Evolutionary conservation across 1,139 yeast species (phyloP), one percentile per base, ranked within the genome.

Genomic region (Yamadazyma diospyri): DNA sequence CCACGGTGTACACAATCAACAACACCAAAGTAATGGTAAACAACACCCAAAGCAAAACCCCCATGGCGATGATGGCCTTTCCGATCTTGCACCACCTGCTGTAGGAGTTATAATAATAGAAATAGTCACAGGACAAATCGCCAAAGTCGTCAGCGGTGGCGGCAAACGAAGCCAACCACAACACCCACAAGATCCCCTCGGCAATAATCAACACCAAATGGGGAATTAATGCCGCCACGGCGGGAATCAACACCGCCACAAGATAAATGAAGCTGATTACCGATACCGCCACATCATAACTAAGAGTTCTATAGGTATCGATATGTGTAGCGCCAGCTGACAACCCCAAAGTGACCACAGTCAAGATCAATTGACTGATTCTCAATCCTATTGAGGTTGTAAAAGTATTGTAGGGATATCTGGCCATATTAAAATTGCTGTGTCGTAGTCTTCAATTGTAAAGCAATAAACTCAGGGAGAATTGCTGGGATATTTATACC

Each of bases 31-130:
- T 40, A 5, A 45, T 47, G 7, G 45, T 37, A 30, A 53, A 59
- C 33, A 55, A 40, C 5, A 61, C 17, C 61, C 63, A 63, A 22
- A 46, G 43, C 29, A 63, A 37, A 23, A 62, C 51, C 0, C 57
- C 47, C 36, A 62, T 51, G 2, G 64, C 61, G 37, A 59, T 49
- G 11, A 51, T 35, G 1, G 64, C 64, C 42, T 61, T 55, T 6
- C 54, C 54, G 5, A 50, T 17, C 23, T 37, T 36, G 42, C 69
- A 63, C 29, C 46, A 34, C 16, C 27, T 22, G 3, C 20, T 10
- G 16, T 11, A 30, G 15, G 5, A 10, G 13, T 23, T 22, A 23
- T 16, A 14, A 20, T 27, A 22, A 26, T 32, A 36, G 23, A 9
- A 23, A 30, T 26, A 21, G 28, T 17, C 18, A 42, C 67, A 61